A percentile compares a stretch with the other conserved stretches of the same genome.
phyloP scores from a whole-genome alignment of 2,329 filamentous ascomycete genomes.

The Colletotrichum magnum region DNA sequence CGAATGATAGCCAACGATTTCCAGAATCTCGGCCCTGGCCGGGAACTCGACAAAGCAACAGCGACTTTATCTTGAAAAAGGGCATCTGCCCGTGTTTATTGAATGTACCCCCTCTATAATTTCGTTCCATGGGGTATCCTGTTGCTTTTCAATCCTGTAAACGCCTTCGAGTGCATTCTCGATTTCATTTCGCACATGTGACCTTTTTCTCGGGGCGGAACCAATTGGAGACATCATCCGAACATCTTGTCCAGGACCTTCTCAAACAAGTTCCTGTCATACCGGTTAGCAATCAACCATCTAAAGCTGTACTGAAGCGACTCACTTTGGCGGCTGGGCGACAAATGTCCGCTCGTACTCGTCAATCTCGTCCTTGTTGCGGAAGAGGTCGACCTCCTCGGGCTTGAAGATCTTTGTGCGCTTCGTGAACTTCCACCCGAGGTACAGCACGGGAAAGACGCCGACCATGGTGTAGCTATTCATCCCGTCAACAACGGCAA shows the following conservation, averaged over 20 bases:
- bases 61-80: not conserved
- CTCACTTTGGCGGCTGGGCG: slow-evolving; percentile 66
- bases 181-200: not conserved
- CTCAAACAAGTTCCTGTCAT: slow-evolving; percentile 21
- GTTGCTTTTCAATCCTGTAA: not conserved
- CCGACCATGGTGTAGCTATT: slow-evolving; percentile 77
- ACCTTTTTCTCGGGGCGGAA: too few relatives aligned
- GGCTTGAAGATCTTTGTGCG: slow-evolving; percentile 70
- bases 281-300: not conserved
- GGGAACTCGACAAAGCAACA: not conserved
- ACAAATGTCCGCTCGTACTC: slow-evolving; percentile 76
- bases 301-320: not conserved
- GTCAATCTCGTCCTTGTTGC: slow-evolving; percentile 76
- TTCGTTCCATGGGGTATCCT: slow-evolving; percentile 10
- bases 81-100: not conserved
- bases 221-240: not conserved
- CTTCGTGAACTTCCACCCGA: slow-evolving; percentile 80
- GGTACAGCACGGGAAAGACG: slow-evolving; percentile 77
- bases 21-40: too few relatives aligned
- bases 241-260: slow-evolving; percentile 30
- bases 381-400: slow-evolving; percentile 73
- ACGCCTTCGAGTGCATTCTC: not conserved
- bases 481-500: not conserved
- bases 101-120: not conserved
- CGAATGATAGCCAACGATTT: too few relatives aligned